A percentile compares a stretch with the other conserved stretches of the same genome.
Evolutionary conservation across 148 eudicot species (phyloP).

Genomic region (Talinum fruticosum): DNA sequence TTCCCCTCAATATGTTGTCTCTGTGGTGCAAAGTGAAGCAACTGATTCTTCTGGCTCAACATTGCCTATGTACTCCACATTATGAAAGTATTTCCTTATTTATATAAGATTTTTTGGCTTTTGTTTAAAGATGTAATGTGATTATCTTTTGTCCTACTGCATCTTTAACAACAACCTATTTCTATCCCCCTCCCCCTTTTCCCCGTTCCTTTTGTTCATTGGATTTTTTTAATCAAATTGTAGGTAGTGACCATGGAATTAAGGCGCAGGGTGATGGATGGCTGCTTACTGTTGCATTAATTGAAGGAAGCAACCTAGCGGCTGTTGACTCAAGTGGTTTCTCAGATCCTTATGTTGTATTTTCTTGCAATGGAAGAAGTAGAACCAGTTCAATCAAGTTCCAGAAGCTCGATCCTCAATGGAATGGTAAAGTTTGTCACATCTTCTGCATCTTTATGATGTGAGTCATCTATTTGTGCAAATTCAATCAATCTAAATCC

Average conservation of each 20-base stretch:
- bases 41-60: not conserved
- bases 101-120: not conserved
- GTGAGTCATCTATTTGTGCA: constrained; percentile 4
- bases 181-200: not conserved
- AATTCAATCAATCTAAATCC: not conserved
- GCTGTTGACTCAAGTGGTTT: constrained; percentile 86
- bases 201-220: not conserved
- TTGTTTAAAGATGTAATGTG: not conserved
- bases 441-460: not conserved
- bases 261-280: constrained; percentile 98
- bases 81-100: not conserved
- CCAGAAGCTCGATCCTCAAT: constrained; percentile 83
- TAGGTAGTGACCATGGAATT: constrained; percentile 87
- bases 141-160: no score
- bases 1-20: not conserved
- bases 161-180: not conserved
- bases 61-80: not conserved
- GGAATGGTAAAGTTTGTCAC: constrained; percentile 67
- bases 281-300: constrained; percentile 93
- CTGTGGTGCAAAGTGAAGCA: not conserved
- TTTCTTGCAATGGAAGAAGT: constrained; percentile 84
- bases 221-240: constrained; percentile 13
- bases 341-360: constrained; percentile 92
- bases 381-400: constrained; percentile 96
- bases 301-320: constrained; percentile 89